Evolutionary conservation across 108 stramenopile species (phyloP), one percentile per base, ranked within the genome.

Genomic region (Skeletonema marinoi): DNA sequence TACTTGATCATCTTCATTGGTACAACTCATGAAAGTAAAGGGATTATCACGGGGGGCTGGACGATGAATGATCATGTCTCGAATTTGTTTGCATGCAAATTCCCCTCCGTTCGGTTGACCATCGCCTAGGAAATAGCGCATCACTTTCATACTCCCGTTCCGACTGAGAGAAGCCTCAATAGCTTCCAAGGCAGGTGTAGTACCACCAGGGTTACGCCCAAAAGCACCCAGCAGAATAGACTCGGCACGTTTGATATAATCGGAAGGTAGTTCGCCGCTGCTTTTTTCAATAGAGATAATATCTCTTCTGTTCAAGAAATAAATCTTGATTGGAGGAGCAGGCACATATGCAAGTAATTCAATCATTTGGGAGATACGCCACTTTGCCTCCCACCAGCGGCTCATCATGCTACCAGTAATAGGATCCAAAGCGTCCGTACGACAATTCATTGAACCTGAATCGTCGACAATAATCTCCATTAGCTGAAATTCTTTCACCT

Each of bases 401-500:
- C 80, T 83, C 14, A 79, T 63, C 14, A 64, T 51, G 25, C 59
- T 30, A 25, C 62, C 41, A 19, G 77, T 74, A 2, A 59, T 0
- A 9, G 60, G 71, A 60, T 84, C 73, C 42, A 75, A 59, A 0
- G 84, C 73, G 65, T 87, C 87, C n/a, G n/a, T n/a, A 29, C 9
- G 7, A 31, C 54, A 72, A 25, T 59, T 46, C 87, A 87, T 87
- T 44, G 75, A 77, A 42, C 84, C 87, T 21, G 73, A 75, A 71
- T 87, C 84, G 58, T 87, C 87, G 44, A 87, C 71, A 13, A 87
- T 87, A 68, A 87, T 80, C 79, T 87, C 87, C 32, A 85, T 60
- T 2, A 50, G 32, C 16, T 82, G 64, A 68, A 65, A 87, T 68
- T 85, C 84, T 35, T 66, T 68, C 39, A 87, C 16, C 84, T 81